A percentile compares a stretch with the other conserved stretches of the same genome.
phyloP scores from a whole-genome alignment of 2,329 filamentous ascomycete genomes.

The Thelonectria blattea region DNA sequence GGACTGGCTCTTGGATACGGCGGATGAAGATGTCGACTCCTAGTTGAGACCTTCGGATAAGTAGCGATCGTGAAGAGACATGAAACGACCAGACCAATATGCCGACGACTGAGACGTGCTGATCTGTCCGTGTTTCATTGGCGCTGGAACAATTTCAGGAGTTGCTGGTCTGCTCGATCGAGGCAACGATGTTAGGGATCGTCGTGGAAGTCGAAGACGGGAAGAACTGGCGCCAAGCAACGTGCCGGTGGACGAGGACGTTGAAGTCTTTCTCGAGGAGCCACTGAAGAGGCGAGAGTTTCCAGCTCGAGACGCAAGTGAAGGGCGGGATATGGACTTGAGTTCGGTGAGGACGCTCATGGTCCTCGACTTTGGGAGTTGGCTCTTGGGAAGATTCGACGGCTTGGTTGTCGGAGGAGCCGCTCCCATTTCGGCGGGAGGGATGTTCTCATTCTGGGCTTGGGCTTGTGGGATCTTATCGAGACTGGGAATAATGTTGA shows the following conservation, averaged over 20 bases:
- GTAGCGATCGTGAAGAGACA: slow-evolving; percentile 58
- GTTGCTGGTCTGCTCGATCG: slow-evolving; percentile 27
- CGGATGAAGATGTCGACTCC: slow-evolving; percentile 6
- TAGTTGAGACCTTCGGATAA: slow-evolving; percentile 37
- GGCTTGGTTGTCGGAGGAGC: neutral
- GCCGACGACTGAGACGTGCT: slow-evolving; percentile 51
- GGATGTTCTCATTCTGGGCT: slow-evolving; percentile 41
- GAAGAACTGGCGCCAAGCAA: slow-evolving; percentile 27
- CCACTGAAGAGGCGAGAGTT: slow-evolving; percentile 19
- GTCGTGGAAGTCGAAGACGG: slow-evolving; percentile 25
- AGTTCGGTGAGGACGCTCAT: slow-evolving; percentile 53
- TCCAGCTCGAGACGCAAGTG: slow-evolving; percentile 28
- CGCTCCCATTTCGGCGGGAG: slow-evolving; percentile 16
- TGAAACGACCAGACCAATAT: slow-evolving; percentile 70
- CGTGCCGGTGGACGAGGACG: slow-evolving; percentile 31
- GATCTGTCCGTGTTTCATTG: slow-evolving; percentile 42
- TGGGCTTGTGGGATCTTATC: slow-evolving; percentile 26
- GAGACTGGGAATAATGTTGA: slow-evolving; percentile 18
- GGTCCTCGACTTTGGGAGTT: slow-evolving; percentile 53
- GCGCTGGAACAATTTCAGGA: slow-evolving; percentile 15
- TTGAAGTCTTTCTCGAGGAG: slow-evolving; percentile 28
- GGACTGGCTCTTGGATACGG: neutral
- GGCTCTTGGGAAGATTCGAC: slow-evolving; percentile 27
- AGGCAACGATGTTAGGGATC: slow-evolving; percentile 28
- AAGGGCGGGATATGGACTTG: slow-evolving; percentile 51